Evolutionary conservation across 768 basidiomycete species (phyloP).

Genomic region (Suillus subaureus): DNA sequence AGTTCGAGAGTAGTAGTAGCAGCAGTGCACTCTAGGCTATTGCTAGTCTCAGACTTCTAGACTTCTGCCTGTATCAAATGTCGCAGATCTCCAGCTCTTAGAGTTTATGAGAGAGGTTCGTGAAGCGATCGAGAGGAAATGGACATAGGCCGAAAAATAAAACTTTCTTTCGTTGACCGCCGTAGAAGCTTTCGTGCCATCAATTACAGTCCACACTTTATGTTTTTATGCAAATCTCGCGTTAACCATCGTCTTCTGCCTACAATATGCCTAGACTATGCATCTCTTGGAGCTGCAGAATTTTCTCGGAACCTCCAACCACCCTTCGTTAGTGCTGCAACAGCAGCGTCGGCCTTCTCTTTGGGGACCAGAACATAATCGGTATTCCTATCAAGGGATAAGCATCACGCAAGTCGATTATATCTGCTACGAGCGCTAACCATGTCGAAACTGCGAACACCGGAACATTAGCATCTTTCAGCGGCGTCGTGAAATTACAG

Average conservation of each 20-base stretch:
- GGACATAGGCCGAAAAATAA: background rate
- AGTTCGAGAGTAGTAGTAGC: background rate
- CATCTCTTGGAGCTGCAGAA: background rate
- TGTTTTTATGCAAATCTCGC: background rate
- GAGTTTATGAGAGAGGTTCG: background rate
- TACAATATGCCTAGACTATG: background rate
- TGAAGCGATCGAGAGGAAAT: background rate
- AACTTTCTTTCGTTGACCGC: constrained; percentile 3
- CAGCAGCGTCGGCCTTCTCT: constrained; percentile 43
- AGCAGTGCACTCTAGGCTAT: background rate
- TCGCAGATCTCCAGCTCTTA: background rate
- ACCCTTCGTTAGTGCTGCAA: constrained; percentile 45
- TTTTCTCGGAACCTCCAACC: constrained; percentile 45
- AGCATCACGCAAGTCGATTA: background rate
- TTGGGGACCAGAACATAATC: constrained; percentile 62
- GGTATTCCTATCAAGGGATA: constrained; percentile 51
- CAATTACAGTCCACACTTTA: background rate
- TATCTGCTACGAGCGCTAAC: constrained; percentile 33
- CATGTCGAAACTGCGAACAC: constrained; percentile 68
- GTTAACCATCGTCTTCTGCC: background rate
- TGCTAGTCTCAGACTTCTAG: background rate
- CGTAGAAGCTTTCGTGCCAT: background rate
- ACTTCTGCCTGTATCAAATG: background rate
- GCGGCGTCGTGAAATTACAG: constrained; percentile 52
- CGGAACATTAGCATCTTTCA: constrained; percentile 52